Percentiles rank a stretch among this genome's conserved stretches.
Conservation (phyloP, 257 asterid species). For the Penstemon davidsonii region DNA sequence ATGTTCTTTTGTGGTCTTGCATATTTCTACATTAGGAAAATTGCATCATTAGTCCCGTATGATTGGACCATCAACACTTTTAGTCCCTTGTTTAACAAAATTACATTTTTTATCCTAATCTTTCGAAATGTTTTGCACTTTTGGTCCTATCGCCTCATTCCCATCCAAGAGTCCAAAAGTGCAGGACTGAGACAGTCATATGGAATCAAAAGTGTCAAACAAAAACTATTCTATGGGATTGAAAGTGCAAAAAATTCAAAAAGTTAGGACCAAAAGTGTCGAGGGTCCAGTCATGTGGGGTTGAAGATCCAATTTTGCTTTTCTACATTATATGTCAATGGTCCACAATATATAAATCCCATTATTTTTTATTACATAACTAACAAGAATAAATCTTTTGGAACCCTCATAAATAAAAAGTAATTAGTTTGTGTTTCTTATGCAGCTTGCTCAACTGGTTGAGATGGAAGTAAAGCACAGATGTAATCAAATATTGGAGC, state of each 20-base stretch:
- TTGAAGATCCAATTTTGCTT: no score
- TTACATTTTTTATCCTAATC: no score
- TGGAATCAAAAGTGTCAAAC: neutral
- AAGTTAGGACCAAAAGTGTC: no score
- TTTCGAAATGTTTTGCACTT: neutral
- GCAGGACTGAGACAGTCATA: no score
- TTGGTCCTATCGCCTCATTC: neutral
- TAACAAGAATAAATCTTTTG: neutral
- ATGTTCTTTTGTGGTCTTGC: neutral
- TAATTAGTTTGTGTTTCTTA: neutral
- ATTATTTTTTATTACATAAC: neutral
- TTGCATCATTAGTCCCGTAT: no score
- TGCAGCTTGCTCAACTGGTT: constrained; percentile 84
- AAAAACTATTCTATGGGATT: neutral
- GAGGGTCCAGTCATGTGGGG: no score
- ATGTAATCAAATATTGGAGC: constrained; percentile 83
- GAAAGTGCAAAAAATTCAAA: no score
- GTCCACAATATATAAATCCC: neutral
- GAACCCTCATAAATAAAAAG: neutral
- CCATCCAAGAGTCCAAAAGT: no score
- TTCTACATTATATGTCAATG: neutral
- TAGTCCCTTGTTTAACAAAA: no score
- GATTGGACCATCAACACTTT: no score
- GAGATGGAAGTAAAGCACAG: constrained; percentile 99
- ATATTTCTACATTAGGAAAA: neutral